Percentiles rank a stretch among this genome's conserved stretches.
phyloP scores from a whole-genome alignment of 306 rosid genomes.

The Malus asiatica region DNA sequence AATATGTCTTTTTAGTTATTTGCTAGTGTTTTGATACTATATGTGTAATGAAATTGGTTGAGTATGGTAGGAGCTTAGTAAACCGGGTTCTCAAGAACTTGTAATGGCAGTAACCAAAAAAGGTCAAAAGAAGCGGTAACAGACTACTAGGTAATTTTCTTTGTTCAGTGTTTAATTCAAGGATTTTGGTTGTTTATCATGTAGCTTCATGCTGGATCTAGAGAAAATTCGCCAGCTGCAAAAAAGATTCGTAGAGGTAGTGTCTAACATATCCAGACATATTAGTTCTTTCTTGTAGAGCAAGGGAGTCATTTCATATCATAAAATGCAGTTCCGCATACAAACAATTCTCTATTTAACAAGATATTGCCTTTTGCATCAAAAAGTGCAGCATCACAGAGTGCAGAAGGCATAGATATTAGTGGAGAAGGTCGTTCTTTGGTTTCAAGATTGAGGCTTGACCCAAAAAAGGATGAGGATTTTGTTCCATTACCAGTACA shows the following conservation, averaged over 20 bases:
- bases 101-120: not conserved
- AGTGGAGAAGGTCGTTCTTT: constrained; percentile 46
- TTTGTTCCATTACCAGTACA: constrained; percentile 81
- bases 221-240: constrained; percentile 46
- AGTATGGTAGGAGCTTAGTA: not conserved
- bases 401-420: constrained; percentile 36
- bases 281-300: constrained; percentile 2
- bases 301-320: constrained; percentile 8
- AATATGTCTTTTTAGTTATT: constrained; percentile 5
- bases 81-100: not conserved
- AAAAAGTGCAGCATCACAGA: constrained; percentile 37
- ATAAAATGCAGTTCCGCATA: constrained; percentile 16
- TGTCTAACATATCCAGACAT: not conserved
- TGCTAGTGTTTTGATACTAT: not conserved
- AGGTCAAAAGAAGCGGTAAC: not conserved
- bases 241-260: constrained; percentile 62
- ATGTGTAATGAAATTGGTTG: not conserved
- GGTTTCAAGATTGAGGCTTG: constrained; percentile 68
- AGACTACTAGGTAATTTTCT: not conserved
- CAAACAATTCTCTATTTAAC: constrained; percentile 12
- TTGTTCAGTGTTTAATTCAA: constrained; percentile 1
- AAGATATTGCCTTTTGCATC: constrained; percentile 37
- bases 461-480: constrained; percentile 51
- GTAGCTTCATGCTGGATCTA: constrained; percentile 78
- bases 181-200: constrained; percentile 12